Evolutionary conservation across 2,329 filamentous ascomycete species (phyloP).

Genomic region (Lojkania enalia): DNA sequence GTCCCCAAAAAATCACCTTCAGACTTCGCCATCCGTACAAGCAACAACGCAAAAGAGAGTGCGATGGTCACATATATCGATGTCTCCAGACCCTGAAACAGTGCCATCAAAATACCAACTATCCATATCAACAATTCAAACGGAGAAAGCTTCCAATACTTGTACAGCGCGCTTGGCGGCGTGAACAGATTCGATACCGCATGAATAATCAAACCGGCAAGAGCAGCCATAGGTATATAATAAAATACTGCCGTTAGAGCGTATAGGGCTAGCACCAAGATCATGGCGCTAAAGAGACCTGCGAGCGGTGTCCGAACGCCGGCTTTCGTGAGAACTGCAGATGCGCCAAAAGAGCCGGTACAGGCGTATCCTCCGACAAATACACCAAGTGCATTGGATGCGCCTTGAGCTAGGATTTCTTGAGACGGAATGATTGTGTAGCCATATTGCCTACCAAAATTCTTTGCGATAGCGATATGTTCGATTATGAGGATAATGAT

Average conservation of each 20-base stretch:
- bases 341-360: constrained; percentile 90
- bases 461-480: constrained; percentile 94
- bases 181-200: constrained; percentile 89
- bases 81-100: constrained; percentile 83
- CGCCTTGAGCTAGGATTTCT: constrained; percentile 88
- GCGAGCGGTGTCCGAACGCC: constrained; percentile 87
- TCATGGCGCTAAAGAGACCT: constrained; percentile 78
- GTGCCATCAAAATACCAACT: constrained; percentile 80
- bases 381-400: constrained; percentile 82
- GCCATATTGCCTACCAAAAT: constrained; percentile 89
- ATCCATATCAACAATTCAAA: constrained; percentile 90
- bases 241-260: constrained; percentile 84
- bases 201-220: constrained; percentile 89
- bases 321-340: constrained; percentile 92
- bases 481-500: constrained; percentile 91
- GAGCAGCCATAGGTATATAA: constrained; percentile 79
- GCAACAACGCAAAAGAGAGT: constrained; percentile 72
- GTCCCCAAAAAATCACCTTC: constrained; percentile 28
- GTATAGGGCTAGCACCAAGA: constrained; percentile 86
- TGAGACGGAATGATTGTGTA: constrained; percentile 92
- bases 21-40: constrained; percentile 62
- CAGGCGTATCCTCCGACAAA: constrained; percentile 88
- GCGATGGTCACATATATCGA: constrained; percentile 85
- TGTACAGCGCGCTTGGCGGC: constrained; percentile 82
- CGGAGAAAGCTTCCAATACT: constrained; percentile 90